These are phyloP conservation scores for Ophiocordyceps camponoti-rufipedis DNA, from an alignment of 2,329 filamentous ascomycete genomes.

Conservation along the genomic window DNA sequence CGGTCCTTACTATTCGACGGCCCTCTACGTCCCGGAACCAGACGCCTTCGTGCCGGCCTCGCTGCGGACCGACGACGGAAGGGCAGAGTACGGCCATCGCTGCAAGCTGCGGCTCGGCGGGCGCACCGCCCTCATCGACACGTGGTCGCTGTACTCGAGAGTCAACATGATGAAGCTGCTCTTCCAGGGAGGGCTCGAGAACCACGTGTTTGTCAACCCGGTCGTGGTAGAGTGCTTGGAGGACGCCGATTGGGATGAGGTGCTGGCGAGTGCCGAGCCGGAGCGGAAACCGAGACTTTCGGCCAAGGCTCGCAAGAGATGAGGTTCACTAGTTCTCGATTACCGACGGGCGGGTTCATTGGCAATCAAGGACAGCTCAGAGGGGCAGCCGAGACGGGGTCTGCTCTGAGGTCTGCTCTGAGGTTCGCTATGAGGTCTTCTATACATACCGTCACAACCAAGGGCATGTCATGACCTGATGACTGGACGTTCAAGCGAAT, in stretches of 20 bases:
- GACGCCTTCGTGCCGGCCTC: constrained; percentile 24
- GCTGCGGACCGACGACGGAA: constrained; percentile 22
- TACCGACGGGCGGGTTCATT: not conserved
- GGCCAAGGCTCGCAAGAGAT: constrained; percentile 7
- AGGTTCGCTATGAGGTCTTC: too few species aligned
- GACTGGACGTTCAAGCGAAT: not conserved
- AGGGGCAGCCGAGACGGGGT: too few species aligned
- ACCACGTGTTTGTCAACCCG: constrained; percentile 19
- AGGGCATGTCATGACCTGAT: too few species aligned
- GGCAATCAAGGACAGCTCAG: not conserved
- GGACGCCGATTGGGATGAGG: constrained; percentile 15
- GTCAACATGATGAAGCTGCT: constrained; percentile 28
- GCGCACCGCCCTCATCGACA: constrained; percentile 25
- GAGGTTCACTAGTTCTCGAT: not conserved
- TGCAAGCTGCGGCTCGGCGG: constrained; percentile 30
- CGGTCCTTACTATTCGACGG: constrained; percentile 35
- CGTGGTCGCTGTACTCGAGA: constrained; percentile 30
- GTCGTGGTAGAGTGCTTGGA: constrained; percentile 19
- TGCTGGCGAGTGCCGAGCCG: constrained; percentile 2
- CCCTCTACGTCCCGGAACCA: constrained; percentile 18
- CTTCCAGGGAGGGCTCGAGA: constrained; percentile 25
- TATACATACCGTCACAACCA: too few species aligned
- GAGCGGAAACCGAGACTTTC: constrained; percentile 2
- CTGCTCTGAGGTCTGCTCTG: too few species aligned
- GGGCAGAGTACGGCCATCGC: constrained; percentile 32